Conservation (phyloP, 257 asterid species). For the Thymus mandschuricus region DNA sequence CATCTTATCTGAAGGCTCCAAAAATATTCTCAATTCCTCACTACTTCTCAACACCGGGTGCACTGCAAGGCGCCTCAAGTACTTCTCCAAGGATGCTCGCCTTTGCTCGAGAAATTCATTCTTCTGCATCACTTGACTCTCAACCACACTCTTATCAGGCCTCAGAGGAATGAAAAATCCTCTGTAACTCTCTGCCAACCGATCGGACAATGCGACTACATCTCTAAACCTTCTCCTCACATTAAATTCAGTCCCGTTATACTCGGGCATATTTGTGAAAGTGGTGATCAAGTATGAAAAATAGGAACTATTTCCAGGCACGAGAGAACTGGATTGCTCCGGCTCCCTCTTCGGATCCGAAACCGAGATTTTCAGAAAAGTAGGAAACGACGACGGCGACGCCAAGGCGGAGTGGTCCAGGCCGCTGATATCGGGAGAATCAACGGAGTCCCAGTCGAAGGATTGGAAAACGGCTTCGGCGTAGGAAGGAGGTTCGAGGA, state of each 20-base stretch:
- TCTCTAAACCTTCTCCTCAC: slow-evolving; percentile 93
- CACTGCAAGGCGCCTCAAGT: slow-evolving; percentile 64
- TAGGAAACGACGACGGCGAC: slow-evolving; percentile 40
- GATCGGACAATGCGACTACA: slow-evolving; percentile 74
- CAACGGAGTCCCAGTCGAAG: slow-evolving; percentile 59
- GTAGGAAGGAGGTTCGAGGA: slow-evolving; percentile 99
- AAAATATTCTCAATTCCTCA: slow-evolving; percentile 75
- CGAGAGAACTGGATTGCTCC: slow-evolving; percentile 71
- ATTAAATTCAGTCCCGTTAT: slow-evolving; percentile 67
- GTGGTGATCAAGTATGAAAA: slow-evolving; percentile 81
- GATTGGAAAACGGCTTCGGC: slow-evolving; percentile 93
- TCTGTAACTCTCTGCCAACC: slow-evolving; percentile 71
- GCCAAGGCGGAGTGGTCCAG: slow-evolving; percentile 56
- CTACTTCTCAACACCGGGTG: slow-evolving; percentile 74
- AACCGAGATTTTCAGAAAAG: slow-evolving; percentile 66
- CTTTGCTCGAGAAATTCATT: slow-evolving; percentile 88
- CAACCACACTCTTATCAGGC: slow-evolving; percentile 96
- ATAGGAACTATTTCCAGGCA: slow-evolving; percentile 62
- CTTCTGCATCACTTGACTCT: slow-evolving; percentile 94
- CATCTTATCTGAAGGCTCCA: slow-evolving; percentile 56
- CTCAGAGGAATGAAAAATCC: slow-evolving; percentile 84
- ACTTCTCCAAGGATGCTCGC: slow-evolving; percentile 85
- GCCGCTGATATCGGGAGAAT: slow-evolving; percentile 46
- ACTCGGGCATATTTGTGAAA: slow-evolving; percentile 70
- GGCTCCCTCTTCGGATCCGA: slow-evolving; percentile 84